Evolutionary conservation across 2,329 filamentous ascomycete genomes (phyloP), one percentile per base, ranked within the genome.

Genomic region (Teratosphaeriaceae sp.): DNA sequence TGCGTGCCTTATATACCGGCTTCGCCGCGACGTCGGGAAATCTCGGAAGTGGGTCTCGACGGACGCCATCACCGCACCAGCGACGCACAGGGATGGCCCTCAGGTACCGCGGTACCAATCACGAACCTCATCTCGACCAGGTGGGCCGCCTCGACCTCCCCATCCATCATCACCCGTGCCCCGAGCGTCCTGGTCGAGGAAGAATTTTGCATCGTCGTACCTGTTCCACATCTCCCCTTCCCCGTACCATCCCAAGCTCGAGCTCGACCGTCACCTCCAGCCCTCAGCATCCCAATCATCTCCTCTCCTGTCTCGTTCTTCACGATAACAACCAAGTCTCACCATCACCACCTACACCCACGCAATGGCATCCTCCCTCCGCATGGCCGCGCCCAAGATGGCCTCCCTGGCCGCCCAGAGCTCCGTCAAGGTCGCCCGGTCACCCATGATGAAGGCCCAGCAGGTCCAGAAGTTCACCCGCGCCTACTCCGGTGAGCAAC

Each of bases 341-440:
- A 5, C 18, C 15, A 5, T 34, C n/a, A 55, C 55, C 61, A 67
- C 69, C 65, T 65, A 63, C 60, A 72, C 69, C 74, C 74, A 72
- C 78, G 79, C 78, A 86, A 88, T 88, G 84, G 81, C 84, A 70
- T 77, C 80, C 70, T 74, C 79, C 39, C 58, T 62, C 69, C 84
- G 84, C 74, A 77, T 87, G 70, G 76, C 86, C 73, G 80, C 84
- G 68, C 82, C 82, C 65, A 80, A 84, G 71, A 77, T 88, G 75
- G 82, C 83, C 71, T 76, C 80, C 67, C 68, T 72, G 65, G 68
- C 67, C 63, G 78, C 83, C 30, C 60, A 62, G 73, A 83, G 84
- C 79, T 79, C 81, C 68, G 72, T 76, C 73, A 85, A 84, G 80
- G 82, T 80, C 71, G 83, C 83, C 70, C 84, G 84, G 71, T 42